Base-by-base conservation (phyloP, 2,329 filamentous ascomycete genomes). In the Endocalyx cinctus region DNA sequence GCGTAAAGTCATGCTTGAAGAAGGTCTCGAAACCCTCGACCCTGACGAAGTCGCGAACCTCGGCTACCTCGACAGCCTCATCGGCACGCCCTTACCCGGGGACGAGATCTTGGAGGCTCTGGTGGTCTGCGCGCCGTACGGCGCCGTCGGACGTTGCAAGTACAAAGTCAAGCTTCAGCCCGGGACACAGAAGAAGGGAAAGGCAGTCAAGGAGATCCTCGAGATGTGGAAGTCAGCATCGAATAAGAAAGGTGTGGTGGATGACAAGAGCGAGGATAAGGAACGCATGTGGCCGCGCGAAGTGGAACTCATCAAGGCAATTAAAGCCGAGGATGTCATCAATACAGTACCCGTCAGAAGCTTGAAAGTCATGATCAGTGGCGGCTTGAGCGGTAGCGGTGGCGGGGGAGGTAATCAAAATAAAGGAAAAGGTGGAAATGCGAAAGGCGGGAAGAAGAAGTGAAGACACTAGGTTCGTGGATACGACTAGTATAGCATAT, bases 81-180 rank as follows among this genome's bases (percentile, higher is more conserved):
- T 94, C 1, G 88, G 88, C 12, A 82, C 74, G 1, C 86, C 89
- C 0, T 66, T 87, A 2, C 72, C 80, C 0, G 88, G 87, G 10
- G 92, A 98, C 55, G 87, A 94, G 55, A 82, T 90, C 22, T 62
- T 90, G 7, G 79, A 83, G 47, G 70, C 67, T 0, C 64, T 84
- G 2, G 74, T 77, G 2, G 63, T 83, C 3, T 83, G 80, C 49
- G 80, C 74, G 5, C 80, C 80, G 3, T 84, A 79, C 70, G 64
- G 60, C 16, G 79, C 80, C 2, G 62, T 84, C 45, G 69, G 62
- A 3, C 77, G 75, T 35, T 85, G 84, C 63, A 96, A 96, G 63
- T 97, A 96, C 69, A 94, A 94, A 61, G 86, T 82, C 34, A 98
- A 98, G 67, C 61, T 98, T 49, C 92, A 97, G 62, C 92, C 92